A percentile compares a stretch with the other conserved stretches of the same genome.
Evolutionary conservation across 257 asterid genomes (phyloP).

Genomic region (Fraxinus cuspidata): DNA sequence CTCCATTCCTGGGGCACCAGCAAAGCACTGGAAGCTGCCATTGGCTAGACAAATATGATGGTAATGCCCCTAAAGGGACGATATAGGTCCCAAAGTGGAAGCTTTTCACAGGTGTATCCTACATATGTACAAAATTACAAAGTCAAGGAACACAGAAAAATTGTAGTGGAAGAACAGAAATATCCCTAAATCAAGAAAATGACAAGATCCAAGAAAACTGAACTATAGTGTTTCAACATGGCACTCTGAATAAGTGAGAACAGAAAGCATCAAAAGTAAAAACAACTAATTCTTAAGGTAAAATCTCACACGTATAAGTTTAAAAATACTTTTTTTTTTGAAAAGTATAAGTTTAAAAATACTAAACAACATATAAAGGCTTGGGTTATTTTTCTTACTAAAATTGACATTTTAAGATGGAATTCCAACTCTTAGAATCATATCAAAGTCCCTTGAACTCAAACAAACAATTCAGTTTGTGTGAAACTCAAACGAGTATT

Average conservation of each 20-base stretch:
- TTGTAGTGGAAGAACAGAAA: not conserved
- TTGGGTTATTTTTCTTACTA: too few species aligned
- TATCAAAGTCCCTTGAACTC: too few species aligned
- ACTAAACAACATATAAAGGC: too few species aligned
- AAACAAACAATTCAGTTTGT: too few species aligned
- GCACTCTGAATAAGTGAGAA: not conserved
- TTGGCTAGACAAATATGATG: constrained; percentile 12
- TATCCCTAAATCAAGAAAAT: not conserved
- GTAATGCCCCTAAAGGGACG: not conserved
- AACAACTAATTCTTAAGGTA: not conserved
- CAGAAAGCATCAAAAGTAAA: not conserved
- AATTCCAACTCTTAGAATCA: too few species aligned
- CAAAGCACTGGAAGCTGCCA: constrained; percentile 46
- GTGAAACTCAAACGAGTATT: not conserved
- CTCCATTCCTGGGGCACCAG: constrained; percentile 30
- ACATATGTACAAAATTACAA: not conserved
- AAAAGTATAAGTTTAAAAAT: not conserved
- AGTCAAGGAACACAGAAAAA: not conserved
- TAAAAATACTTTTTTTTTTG: not conserved
- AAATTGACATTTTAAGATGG: too few species aligned
- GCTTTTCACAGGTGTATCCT: not conserved
- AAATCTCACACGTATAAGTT: not conserved
- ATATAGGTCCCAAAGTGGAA: not conserved
- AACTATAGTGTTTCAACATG: not conserved
- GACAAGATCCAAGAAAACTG: not conserved